Conservation (phyloP, 2,329 filamentous ascomycete species). For the Xylaria sp. region DNA sequence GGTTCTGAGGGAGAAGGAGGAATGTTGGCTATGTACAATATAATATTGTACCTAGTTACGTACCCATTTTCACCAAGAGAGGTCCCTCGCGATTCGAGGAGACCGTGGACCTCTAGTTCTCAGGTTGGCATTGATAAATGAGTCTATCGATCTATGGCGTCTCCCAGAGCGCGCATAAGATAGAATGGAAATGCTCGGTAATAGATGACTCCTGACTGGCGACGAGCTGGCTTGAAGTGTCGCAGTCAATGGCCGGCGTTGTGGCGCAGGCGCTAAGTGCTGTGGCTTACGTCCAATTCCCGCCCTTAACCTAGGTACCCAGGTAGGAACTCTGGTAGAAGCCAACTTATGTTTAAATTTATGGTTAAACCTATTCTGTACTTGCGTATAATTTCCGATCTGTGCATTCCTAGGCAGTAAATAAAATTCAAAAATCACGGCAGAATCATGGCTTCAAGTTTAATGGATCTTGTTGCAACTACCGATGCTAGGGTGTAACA, state of each 20-base stretch:
- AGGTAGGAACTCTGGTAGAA: too few species aligned
- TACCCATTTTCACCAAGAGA: slow-evolving; percentile 32
- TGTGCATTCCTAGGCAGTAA: too few species aligned
- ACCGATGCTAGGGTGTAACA: too few species aligned
- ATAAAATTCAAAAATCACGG: too few species aligned
- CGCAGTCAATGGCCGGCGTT: neutral
- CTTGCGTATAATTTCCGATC: too few species aligned
- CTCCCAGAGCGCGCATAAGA: neutral
- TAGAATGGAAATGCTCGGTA: neutral
- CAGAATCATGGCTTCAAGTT: too few species aligned
- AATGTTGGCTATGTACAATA: neutral
- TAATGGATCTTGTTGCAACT: too few species aligned
- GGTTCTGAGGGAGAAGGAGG: neutral
- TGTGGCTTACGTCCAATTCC: slow-evolving; percentile 24
- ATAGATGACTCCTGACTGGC: neutral
- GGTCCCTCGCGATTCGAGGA: slow-evolving; percentile 21
- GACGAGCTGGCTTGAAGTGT: slow-evolving; percentile 3
- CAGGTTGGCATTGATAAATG: slow-evolving; percentile 17
- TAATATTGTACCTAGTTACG: neutral
- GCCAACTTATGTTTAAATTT: too few species aligned
- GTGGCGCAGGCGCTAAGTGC: slow-evolving; percentile 20
- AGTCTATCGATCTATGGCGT: neutral
- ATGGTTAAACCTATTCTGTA: too few species aligned
- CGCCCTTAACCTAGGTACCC: neutral
- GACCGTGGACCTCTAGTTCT: slow-evolving; percentile 1